These are phyloP conservation scores for Plectosphaerella sp. DNA, from an alignment of 2,329 filamentous ascomycete genomes.

Conservation along the genomic window DNA sequence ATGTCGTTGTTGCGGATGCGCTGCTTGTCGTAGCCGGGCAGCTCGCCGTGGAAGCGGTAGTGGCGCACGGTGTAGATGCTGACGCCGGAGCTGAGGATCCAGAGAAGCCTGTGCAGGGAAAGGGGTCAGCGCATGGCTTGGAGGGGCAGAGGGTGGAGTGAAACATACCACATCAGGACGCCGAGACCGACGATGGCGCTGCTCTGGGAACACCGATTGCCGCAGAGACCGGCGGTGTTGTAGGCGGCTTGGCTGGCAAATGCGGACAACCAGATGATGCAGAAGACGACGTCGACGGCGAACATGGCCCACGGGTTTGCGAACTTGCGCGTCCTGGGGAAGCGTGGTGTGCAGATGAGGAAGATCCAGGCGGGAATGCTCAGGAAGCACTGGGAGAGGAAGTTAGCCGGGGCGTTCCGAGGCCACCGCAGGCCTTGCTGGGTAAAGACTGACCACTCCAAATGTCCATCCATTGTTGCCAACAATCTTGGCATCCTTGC, in stretches of 20 bases:
- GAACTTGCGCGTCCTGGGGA: slow-evolving; percentile 54
- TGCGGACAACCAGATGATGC: slow-evolving; percentile 61
- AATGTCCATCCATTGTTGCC: slow-evolving; percentile 62
- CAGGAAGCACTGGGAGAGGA: slow-evolving; percentile 53
- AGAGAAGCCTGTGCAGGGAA: slow-evolving; percentile 45
- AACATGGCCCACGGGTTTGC: slow-evolving; percentile 61
- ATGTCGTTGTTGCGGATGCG: slow-evolving; percentile 45
- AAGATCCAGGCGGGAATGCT: slow-evolving; percentile 61
- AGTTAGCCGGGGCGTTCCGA: not conserved
- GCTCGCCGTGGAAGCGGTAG: slow-evolving; percentile 56
- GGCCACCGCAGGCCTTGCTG: too few species aligned
- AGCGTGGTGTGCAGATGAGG: slow-evolving; percentile 60
- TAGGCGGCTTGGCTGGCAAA: slow-evolving; percentile 63
- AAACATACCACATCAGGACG: slow-evolving; percentile 57
- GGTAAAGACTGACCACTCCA: slow-evolving; percentile 46
- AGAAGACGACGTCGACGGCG: slow-evolving; percentile 51
- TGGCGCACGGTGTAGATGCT: slow-evolving; percentile 58
- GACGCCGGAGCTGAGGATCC: slow-evolving; percentile 46
- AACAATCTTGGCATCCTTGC: slow-evolving; percentile 41
- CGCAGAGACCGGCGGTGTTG: slow-evolving; percentile 53
- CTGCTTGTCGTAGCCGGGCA: slow-evolving; percentile 56
- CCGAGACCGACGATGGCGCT: slow-evolving; percentile 60
- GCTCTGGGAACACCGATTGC: slow-evolving; percentile 53
- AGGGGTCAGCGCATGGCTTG: slow-evolving; percentile 9
- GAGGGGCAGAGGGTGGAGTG: not conserved